These are phyloP conservation scores for Phytophthora cryptogea DNA, from an alignment of 352 stramenopile genomes.

Conservation along the genomic window DNA sequence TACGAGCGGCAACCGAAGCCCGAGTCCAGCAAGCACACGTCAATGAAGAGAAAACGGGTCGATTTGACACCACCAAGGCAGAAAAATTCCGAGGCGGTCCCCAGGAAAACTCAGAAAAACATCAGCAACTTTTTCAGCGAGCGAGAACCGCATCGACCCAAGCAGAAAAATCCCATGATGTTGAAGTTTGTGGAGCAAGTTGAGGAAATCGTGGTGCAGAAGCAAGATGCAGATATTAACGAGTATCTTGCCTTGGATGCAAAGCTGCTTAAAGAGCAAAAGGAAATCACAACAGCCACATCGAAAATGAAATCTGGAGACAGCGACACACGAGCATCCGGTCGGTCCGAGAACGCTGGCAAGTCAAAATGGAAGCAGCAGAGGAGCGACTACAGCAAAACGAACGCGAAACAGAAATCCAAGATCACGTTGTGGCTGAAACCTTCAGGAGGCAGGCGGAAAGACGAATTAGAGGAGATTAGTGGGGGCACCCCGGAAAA, in stretches of 20 bases:
- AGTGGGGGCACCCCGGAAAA: conserved; percentile 11
- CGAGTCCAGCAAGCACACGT: conserved; percentile 16
- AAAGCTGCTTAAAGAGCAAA: conserved; percentile 27
- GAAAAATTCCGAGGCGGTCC: background rate
- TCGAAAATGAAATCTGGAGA: conserved; percentile 6
- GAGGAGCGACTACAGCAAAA: conserved; percentile 21
- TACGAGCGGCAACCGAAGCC: conserved; percentile 7
- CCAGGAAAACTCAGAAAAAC: conserved; percentile 10
- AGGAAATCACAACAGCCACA: conserved; percentile 9
- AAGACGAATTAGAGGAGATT: conserved; percentile 15
- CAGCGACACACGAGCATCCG: background rate
- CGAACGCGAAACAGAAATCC: conserved; percentile 3
- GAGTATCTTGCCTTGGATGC: conserved; percentile 39
- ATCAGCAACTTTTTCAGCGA: conserved; percentile 35
- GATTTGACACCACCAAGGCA: conserved; percentile 7
- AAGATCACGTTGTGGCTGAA: conserved; percentile 26
- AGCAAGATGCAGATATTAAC: conserved; percentile 27
- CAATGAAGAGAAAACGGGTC: conserved; percentile 26
- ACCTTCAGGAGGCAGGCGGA: conserved; percentile 2
- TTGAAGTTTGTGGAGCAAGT: conserved; percentile 35
- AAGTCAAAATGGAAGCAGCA: conserved; percentile 28
- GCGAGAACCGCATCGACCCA: conserved; percentile 13
- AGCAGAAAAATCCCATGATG: conserved; percentile 29
- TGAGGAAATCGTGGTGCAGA: conserved; percentile 35
- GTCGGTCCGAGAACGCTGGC: conserved; percentile 1